phyloP scores from a whole-genome alignment of 2,329 filamentous ascomycete genomes.

The Sclerotinia trifoliorum region DNA sequence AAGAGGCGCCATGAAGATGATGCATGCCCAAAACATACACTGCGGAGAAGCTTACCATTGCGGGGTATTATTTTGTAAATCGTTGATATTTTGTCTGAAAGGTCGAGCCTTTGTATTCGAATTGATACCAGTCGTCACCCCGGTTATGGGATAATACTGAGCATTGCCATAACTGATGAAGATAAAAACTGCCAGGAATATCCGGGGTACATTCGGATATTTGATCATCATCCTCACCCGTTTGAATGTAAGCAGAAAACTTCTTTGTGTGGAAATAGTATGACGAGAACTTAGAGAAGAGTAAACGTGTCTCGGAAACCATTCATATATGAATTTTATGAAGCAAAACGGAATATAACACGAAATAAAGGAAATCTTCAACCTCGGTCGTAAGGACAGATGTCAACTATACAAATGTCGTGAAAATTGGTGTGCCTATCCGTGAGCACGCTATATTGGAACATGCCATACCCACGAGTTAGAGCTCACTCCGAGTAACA shows the following conservation, averaged over 20 bases:
- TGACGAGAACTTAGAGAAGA: not conserved
- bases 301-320: not conserved
- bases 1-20: not conserved
- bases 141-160: constrained; percentile 25
- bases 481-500: not conserved
- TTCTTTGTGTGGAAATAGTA: not conserved
- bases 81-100: constrained; percentile 31
- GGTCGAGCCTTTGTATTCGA: constrained; percentile 28
- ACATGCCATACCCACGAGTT: constrained; percentile 19
- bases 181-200: not conserved
- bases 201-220: not conserved
- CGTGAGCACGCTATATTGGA: constrained; percentile 5
- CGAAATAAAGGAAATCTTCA: not conserved
- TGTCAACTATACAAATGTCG: not conserved
- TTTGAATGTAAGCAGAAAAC: not conserved
- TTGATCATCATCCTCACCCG: constrained; percentile 6
- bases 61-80: constrained; percentile 30
- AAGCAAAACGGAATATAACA: not conserved
- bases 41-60: constrained; percentile 7
- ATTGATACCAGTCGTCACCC: constrained; percentile 30
- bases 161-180: not conserved
- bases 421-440: not conserved
- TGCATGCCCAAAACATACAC: constrained; percentile 24
- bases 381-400: constrained; percentile 1
- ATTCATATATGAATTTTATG: constrained; percentile 1